Evolutionary conservation across 169 alveolate species (phyloP).

Genomic region (Theileria orientalis): DNA sequence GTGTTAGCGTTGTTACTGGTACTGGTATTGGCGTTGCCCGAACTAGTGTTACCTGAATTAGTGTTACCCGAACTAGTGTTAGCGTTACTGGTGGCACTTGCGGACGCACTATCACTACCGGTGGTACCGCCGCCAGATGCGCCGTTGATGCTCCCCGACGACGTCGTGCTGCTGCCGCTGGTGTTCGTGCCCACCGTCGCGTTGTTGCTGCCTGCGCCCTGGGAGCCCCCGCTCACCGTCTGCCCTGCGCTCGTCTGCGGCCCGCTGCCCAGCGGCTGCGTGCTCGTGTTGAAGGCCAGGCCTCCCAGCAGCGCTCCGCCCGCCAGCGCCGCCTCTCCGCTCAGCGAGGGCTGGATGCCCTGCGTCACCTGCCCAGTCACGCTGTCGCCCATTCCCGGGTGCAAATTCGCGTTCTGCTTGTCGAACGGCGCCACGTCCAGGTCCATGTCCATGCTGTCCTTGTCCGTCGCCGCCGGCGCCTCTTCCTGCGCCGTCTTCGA

Average conservation of each 20-base stretch:
- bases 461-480: constrained; percentile 21
- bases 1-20: constrained; percentile 1
- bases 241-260: no score
- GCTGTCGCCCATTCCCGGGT: neutral
- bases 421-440: constrained; percentile 29
- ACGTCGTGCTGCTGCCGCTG: no score
- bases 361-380: no score
- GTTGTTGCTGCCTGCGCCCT: no score
- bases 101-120: neutral
- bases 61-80: neutral
- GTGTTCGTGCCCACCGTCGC: neutral
- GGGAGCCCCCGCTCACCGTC: no score
- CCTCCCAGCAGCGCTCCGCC: neutral
- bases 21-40: neutral
- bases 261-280: no score
- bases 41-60: neutral
- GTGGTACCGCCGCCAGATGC: neutral
- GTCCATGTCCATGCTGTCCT: constrained; percentile 32
- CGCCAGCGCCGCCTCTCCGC: no score
- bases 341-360: no score
- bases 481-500: constrained; percentile 11
- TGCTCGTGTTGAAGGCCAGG: neutral
- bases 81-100: neutral
- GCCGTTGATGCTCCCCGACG: neutral
- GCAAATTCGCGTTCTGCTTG: constrained; percentile 20